Conservation (phyloP, 768 basidiomycete species). For the Agaricus blazei region DNA sequence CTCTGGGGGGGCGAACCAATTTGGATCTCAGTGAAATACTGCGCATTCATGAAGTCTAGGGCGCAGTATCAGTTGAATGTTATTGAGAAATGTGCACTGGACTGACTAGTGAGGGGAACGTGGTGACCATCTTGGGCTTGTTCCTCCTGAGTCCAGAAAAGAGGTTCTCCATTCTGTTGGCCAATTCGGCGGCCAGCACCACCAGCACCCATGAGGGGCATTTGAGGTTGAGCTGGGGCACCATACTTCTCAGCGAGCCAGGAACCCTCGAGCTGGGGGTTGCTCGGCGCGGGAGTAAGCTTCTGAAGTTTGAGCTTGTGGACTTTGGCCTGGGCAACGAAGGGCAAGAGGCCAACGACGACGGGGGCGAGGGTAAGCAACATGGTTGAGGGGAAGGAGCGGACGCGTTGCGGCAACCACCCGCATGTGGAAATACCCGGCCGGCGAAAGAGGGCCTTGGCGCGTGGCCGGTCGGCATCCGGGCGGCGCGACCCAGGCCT, state of each 20-base stretch:
- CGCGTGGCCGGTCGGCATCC: not conserved
- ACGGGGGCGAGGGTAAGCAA: conserved; percentile 31
- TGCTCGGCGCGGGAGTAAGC: conserved; percentile 55
- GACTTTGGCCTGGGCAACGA: conserved; percentile 50
- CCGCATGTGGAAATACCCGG: not conserved
- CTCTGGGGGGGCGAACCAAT: conserved; percentile 82
- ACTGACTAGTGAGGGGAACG: conserved; percentile 86
- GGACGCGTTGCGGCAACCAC: conserved; percentile 7
- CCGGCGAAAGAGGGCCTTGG: no score
- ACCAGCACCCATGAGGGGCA: conserved; percentile 70
- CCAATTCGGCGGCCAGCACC: conserved; percentile 61
- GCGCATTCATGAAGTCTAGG: conserved; percentile 95
- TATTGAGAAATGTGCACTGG: not conserved
- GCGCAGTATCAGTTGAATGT: conserved; percentile 3
- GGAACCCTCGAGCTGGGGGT: conserved; percentile 67
- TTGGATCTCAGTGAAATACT: conserved; percentile 88
- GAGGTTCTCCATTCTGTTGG: conserved; percentile 44
- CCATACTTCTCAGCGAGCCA: conserved; percentile 97
- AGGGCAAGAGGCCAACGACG: conserved; percentile 41
- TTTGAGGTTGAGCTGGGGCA: conserved; percentile 33
- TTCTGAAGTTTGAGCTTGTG: conserved; percentile 91
- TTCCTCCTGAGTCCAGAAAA: conserved; percentile 76
- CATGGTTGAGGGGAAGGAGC: conserved; percentile 19
- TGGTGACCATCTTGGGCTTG: conserved; percentile 72
- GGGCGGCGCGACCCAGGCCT: not conserved